A percentile compares a stretch with the other conserved stretches of the same genome.
Evolutionary conservation across 1,284 basidiomycete genomes (phyloP).

Genomic region (Ceratobasidium sp.): DNA sequence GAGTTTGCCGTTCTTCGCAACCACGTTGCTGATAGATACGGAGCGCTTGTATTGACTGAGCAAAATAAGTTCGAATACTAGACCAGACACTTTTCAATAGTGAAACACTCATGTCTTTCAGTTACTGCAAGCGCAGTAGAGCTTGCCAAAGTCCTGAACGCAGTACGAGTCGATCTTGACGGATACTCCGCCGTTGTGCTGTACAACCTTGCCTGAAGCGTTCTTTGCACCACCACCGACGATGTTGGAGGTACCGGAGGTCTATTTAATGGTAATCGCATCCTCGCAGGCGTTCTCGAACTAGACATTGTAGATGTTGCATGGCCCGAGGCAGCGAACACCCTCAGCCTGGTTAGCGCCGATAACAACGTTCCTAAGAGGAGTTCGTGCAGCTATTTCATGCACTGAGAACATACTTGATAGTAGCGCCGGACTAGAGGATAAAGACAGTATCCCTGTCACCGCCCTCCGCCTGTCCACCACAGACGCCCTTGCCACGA

Average conservation of each 20-base stretch:
- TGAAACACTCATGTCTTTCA: constrained; percentile 19
- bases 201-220: constrained; percentile 44
- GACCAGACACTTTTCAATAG: no score
- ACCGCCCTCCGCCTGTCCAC: constrained; percentile 30
- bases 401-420: constrained; percentile 52
- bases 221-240: constrained; percentile 41
- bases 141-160: constrained; percentile 29
- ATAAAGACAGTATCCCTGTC: constrained; percentile 37
- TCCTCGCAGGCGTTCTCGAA: constrained; percentile 44
- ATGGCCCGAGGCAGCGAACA: constrained; percentile 59
- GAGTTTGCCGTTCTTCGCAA: constrained; percentile 29
- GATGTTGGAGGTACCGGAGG: constrained; percentile 32
- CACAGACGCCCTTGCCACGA: constrained; percentile 37
- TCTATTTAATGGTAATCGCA: constrained; percentile 49
- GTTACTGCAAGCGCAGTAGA: constrained; percentile 46
- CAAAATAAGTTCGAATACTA: background rate
- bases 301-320: constrained; percentile 54
- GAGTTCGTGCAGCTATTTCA: constrained; percentile 53
- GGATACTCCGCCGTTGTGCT: constrained; percentile 43
- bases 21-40: constrained; percentile 49
- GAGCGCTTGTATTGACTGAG: constrained; percentile 47
- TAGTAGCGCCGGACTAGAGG: constrained; percentile 55
- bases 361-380: constrained; percentile 55
- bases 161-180: constrained; percentile 39
- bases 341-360: constrained; percentile 59